Evolutionary conservation across 164 flowering plant species (phyloP).

Genomic region (Annona squamosa): DNA sequence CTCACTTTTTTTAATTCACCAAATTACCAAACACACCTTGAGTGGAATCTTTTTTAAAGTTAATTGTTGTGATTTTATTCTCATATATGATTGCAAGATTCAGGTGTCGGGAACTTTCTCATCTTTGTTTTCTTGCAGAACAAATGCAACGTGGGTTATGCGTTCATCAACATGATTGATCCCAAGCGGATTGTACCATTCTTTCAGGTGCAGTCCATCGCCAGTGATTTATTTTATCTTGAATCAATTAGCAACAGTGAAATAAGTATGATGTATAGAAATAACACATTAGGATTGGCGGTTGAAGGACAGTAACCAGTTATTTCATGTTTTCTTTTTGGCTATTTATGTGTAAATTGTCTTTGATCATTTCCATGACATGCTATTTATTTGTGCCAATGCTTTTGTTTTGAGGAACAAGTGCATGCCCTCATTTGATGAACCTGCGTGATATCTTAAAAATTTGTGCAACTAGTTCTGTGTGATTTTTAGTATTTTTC

Average conservation of each 20-base stretch:
- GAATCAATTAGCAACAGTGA: too few species aligned
- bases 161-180: slow-evolving; percentile 79
- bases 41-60: background rate
- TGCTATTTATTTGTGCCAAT: too few species aligned
- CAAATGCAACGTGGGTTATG: slow-evolving; percentile 92
- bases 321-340: too few species aligned
- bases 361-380: too few species aligned
- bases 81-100: background rate
- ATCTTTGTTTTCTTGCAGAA: slow-evolving; percentile 34
- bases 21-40: too few species aligned
- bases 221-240: background rate
- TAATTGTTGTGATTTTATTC: background rate
- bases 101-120: background rate
- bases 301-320: too few species aligned
- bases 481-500: background rate
- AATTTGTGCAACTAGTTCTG: too few species aligned
- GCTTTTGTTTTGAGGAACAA: background rate
- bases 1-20: too few species aligned
- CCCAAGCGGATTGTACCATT: slow-evolving; percentile 61
- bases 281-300: too few species aligned
- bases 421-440: background rate
- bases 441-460: background rate
- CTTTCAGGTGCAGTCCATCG: slow-evolving; percentile 39
- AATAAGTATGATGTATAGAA: too few species aligned
- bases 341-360: too few species aligned